Conservation (phyloP, 2,329 filamentous ascomycete genomes). For the Cercospora zeina region DNA sequence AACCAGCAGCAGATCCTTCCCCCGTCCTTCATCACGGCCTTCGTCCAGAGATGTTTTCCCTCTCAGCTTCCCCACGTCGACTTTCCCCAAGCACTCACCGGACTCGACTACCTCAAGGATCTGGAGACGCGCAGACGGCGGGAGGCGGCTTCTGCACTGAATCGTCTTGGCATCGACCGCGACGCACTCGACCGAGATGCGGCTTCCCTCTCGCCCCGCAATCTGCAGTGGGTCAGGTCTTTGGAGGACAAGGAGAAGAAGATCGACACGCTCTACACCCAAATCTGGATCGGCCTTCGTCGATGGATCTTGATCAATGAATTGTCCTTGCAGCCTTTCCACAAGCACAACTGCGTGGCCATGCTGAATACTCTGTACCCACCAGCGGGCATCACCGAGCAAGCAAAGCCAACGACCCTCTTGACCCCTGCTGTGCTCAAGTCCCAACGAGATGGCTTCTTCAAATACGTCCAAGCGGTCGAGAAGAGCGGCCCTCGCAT, state of each 20-base stretch:
- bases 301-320: conserved; percentile 68
- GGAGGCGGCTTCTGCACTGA: conserved; percentile 58
- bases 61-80: conserved; percentile 59
- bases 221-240: conserved; percentile 55
- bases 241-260: conserved; percentile 51
- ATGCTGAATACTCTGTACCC: conserved; percentile 69
- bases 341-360: conserved; percentile 65
- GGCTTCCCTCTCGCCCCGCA: conserved; percentile 54
- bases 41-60: conserved; percentile 61
- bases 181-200: conserved; percentile 50
- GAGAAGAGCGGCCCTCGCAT: conserved; percentile 57
- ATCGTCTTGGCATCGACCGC: conserved; percentile 55
- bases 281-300: conserved; percentile 62
- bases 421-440: conserved; percentile 55
- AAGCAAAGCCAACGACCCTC: conserved; percentile 51
- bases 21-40: conserved; percentile 62
- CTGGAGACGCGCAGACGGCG: conserved; percentile 61
- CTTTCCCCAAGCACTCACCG: conserved; percentile 65
- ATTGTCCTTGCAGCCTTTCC: conserved; percentile 61
- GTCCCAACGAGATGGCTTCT: conserved; percentile 62
- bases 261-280: conserved; percentile 59
- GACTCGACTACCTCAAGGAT: conserved; percentile 66
- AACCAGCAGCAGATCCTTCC: conserved; percentile 63
- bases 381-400: conserved; percentile 48
- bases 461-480: conserved; percentile 61